Evolutionary conservation across 371 early-diverging fungal species (phyloP).

Genomic region (Nematocida sp.): DNA sequence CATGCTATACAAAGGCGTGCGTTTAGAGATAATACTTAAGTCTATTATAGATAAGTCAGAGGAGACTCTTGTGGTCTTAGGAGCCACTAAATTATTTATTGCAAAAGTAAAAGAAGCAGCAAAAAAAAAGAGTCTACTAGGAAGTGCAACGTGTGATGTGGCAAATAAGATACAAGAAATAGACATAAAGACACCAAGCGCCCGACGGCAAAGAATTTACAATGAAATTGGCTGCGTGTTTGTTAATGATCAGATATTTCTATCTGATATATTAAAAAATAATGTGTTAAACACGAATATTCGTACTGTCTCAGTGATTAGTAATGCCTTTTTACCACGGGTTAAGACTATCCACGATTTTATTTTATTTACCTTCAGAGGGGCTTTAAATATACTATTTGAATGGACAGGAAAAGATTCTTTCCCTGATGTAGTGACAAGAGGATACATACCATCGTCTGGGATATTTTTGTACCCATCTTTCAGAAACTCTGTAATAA

Average conservation of each 20-base stretch:
- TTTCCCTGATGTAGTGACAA: not conserved
- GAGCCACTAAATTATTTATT: slow-evolving; percentile 1
- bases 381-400: not conserved
- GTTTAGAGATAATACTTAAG: slow-evolving; percentile 13
- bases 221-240: slow-evolving; percentile 6
- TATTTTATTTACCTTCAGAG: slow-evolving; percentile 10
- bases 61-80: slow-evolving; percentile 30
- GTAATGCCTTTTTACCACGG: not conserved
- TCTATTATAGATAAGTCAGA: not conserved
- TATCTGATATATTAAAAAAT: slow-evolving; percentile 27
- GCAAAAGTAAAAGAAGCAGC: not conserved
- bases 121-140: not conserved
- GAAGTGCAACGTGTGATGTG: not conserved
- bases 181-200: not conserved
- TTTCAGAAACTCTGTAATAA: slow-evolving; percentile 22
- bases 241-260: slow-evolving; percentile 24
- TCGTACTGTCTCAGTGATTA: slow-evolving; percentile 6
- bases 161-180: not conserved
- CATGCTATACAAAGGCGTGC: slow-evolving; percentile 34
- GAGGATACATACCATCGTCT: slow-evolving; percentile 3
- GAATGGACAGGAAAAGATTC: not conserved
- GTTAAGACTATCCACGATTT: slow-evolving; percentile 6
- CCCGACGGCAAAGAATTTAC: slow-evolving; percentile 7
- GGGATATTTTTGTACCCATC: slow-evolving; percentile 44
- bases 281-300: not conserved